A percentile compares a stretch with the other conserved stretches of the same genome.
Evolutionary conservation across 176 grass and related monocot species (phyloP).

Genomic region (Cenchrus americanus): DNA sequence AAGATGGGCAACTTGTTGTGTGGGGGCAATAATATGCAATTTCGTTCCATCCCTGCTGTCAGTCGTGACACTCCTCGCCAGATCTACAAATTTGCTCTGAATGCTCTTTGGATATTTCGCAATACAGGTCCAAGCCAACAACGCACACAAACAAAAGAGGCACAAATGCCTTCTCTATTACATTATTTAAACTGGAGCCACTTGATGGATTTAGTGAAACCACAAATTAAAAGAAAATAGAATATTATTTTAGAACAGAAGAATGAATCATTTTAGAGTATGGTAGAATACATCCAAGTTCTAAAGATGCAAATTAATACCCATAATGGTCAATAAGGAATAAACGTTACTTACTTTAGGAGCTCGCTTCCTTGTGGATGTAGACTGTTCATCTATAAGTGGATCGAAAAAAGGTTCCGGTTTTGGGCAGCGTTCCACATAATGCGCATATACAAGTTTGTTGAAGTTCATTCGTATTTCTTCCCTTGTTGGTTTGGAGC

Average conservation of each 20-base stretch:
- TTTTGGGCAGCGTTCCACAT: conserved; percentile 85
- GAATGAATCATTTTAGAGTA: conserved; percentile 12
- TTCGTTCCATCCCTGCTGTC: neutral
- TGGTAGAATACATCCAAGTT: neutral
- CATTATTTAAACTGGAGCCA: neutral
- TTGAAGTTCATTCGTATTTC: conserved; percentile 66
- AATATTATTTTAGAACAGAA: neutral
- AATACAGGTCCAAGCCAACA: neutral
- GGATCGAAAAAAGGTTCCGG: conserved; percentile 73
- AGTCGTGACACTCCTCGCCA: conserved; percentile 5
- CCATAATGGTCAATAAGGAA: conserved; percentile 8
- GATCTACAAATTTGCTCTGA: conserved; percentile 2
- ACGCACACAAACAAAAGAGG: neutral
- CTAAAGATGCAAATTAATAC: conserved; percentile 4
- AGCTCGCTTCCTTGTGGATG: conserved; percentile 61
- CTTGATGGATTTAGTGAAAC: neutral
- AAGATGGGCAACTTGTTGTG: conserved; percentile 9
- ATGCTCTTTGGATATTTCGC: neutral
- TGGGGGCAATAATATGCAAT: neutral
- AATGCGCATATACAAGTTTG: conserved; percentile 64
- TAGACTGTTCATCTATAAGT: conserved; percentile 54
- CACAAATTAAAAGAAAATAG: neutral
- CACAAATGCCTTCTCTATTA: neutral
- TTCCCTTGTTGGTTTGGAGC: conserved; percentile 40
- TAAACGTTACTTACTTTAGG: conserved; percentile 62